A percentile compares a stretch with the other conserved stretches of the same genome.
Evolutionary conservation across 208 protist genomes (phyloP).

Genomic region (Leishmania guyanensis): DNA sequence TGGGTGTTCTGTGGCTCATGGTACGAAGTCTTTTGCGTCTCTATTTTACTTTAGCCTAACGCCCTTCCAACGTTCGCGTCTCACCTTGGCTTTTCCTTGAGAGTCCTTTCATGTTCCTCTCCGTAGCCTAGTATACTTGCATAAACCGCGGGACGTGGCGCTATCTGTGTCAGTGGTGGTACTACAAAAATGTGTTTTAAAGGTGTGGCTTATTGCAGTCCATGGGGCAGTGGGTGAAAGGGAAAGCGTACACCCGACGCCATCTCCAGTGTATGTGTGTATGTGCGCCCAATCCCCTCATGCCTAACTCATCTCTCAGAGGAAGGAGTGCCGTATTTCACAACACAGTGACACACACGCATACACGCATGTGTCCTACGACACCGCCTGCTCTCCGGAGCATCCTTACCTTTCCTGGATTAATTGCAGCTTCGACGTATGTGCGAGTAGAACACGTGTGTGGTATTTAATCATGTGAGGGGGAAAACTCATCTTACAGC

Average conservation of each 20-base stretch:
- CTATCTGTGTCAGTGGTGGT: background rate
- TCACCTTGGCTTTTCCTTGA: background rate
- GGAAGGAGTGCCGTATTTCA: conserved; percentile 9
- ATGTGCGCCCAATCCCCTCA: background rate
- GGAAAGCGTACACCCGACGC: background rate
- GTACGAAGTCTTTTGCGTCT: background rate
- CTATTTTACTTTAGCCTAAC: background rate
- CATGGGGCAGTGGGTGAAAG: background rate
- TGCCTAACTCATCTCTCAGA: background rate
- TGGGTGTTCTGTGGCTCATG: background rate
- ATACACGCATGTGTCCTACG: background rate
- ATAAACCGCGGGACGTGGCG: background rate
- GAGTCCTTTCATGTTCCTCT: background rate
- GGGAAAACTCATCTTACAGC: background rate
- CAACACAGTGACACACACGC: background rate
- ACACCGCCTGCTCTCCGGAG: background rate
- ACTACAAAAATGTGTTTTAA: background rate
- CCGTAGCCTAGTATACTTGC: background rate
- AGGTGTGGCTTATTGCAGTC: background rate
- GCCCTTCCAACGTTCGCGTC: background rate
- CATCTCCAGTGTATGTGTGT: background rate
- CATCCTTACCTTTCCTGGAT: background rate
- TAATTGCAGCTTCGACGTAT: background rate
- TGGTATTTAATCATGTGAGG: background rate
- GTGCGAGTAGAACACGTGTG: background rate